Evolutionary conservation across 768 basidiomycete species (phyloP).

Genomic region (Dioszegia aurantiaca): DNA sequence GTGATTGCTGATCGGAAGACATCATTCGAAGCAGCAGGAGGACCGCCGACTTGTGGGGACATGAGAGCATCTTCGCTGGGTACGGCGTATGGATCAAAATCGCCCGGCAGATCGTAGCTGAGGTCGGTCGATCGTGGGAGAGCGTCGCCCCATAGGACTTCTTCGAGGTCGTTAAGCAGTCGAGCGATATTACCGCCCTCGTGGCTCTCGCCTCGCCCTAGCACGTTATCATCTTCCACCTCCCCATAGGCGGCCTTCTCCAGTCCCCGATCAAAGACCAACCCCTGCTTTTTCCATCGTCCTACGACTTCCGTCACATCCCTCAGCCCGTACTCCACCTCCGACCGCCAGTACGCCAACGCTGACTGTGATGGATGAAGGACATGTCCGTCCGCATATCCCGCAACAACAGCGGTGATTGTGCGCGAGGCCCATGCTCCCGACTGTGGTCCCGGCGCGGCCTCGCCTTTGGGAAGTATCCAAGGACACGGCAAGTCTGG

Average conservation of each 20-base stretch:
- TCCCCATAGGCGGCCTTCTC: slow-evolving; percentile 31
- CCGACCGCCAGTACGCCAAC: slow-evolving; percentile 34
- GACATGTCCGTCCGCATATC: slow-evolving; percentile 27
- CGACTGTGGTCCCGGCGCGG: neutral
- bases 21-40: neutral
- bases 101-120: slow-evolving; percentile 31
- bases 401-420: slow-evolving; percentile 36
- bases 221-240: slow-evolving; percentile 23
- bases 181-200: slow-evolving; percentile 32
- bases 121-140: slow-evolving; percentile 41
- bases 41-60: neutral
- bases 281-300: slow-evolving; percentile 32
- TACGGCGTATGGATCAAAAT: slow-evolving; percentile 43
- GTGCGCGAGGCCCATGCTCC: slow-evolving; percentile 25
- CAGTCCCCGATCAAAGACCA: slow-evolving; percentile 34
- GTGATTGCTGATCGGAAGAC: neutral
- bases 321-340: slow-evolving; percentile 29
- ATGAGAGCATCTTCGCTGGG: slow-evolving; percentile 19
- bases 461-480: slow-evolving; percentile 5
- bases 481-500: slow-evolving; percentile 33
- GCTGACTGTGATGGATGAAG: slow-evolving; percentile 18
- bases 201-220: slow-evolving; percentile 7
- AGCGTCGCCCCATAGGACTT: slow-evolving; percentile 43
- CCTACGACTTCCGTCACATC: slow-evolving; percentile 45
- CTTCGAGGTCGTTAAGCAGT: slow-evolving; percentile 43